Evolutionary conservation across 176 grass and related monocot species (phyloP).

Genomic region (Phoenix dactylifera): DNA sequence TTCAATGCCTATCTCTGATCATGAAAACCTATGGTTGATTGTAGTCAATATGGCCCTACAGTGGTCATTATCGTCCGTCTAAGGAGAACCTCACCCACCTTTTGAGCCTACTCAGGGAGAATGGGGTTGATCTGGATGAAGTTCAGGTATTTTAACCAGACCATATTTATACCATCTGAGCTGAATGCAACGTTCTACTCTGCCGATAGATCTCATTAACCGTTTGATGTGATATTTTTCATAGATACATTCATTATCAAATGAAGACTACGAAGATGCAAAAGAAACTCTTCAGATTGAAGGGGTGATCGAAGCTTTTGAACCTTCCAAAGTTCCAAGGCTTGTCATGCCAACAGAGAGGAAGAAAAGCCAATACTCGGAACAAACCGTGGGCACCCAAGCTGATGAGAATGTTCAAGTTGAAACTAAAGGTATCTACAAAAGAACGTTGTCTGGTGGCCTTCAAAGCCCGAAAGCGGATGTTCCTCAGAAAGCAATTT

Average conservation of each 20-base stretch:
- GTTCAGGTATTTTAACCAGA: constrained; percentile 34
- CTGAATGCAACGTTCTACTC: too few relatives aligned
- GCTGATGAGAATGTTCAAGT: constrained; percentile 10
- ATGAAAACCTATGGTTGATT: not conserved
- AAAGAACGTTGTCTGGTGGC: constrained; percentile 80
- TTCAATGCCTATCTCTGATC: constrained; percentile 5
- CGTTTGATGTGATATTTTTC: not conserved
- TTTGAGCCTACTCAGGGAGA: constrained; percentile 51
- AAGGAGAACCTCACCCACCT: constrained; percentile 52
- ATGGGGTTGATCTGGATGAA: constrained; percentile 53
- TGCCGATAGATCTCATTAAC: not conserved
- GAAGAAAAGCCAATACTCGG: constrained; percentile 5
- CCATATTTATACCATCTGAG: too few relatives aligned
- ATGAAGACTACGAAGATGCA: constrained; percentile 59
- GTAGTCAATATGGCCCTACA: constrained; percentile 77
- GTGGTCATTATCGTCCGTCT: constrained; percentile 85
- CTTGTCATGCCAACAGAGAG: constrained; percentile 16
- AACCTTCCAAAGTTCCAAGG: constrained; percentile 20
- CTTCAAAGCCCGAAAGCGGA: constrained; percentile 47
- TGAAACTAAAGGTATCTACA: constrained; percentile 31
- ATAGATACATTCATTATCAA: constrained; percentile 51
- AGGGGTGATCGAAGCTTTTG: not conserved
- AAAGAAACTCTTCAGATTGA: constrained; percentile 8
- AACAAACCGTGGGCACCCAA: not conserved
- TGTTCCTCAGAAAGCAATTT: constrained; percentile 42